Evolutionary conservation across 2,329 filamentous ascomycete species (phyloP).

Genomic region (Trichophyton mentagrophytes): DNA sequence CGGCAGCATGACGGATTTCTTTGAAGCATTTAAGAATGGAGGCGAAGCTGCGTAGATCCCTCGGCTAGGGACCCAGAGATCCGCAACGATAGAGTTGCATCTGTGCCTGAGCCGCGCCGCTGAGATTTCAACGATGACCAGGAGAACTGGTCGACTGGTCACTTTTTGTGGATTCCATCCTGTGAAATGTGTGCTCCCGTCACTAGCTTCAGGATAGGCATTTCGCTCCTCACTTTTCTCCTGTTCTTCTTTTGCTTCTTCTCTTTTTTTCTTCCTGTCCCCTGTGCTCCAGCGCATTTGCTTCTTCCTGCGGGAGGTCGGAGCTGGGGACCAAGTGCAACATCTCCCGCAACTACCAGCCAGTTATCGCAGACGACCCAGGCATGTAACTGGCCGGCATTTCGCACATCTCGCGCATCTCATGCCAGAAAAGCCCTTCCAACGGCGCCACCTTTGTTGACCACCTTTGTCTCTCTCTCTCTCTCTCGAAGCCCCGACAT

Average conservation of each 20-base stretch:
- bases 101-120: conserved; percentile 1
- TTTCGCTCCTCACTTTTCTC: background rate
- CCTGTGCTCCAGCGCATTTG: background rate
- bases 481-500: background rate
- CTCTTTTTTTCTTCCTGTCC: background rate
- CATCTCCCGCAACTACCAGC: too few species aligned
- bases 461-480: background rate
- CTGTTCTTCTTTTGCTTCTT: background rate
- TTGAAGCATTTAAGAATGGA: background rate
- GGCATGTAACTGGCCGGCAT: too few species aligned
- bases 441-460: background rate
- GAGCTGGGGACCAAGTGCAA: background rate
- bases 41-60: background rate
- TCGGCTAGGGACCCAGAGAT: background rate
- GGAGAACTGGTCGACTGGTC: background rate
- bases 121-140: background rate
- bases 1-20: background rate
- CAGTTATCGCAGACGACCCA: background rate
- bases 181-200: background rate
- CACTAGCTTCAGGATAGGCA: background rate
- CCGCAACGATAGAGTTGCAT: background rate
- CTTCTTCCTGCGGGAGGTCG: background rate
- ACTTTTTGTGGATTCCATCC: background rate
- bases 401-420: background rate
- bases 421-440: background rate